These are phyloP conservation scores for Quercus engelmannii DNA, from an alignment of 306 rosid genomes.

Conservation along the genomic window DNA sequence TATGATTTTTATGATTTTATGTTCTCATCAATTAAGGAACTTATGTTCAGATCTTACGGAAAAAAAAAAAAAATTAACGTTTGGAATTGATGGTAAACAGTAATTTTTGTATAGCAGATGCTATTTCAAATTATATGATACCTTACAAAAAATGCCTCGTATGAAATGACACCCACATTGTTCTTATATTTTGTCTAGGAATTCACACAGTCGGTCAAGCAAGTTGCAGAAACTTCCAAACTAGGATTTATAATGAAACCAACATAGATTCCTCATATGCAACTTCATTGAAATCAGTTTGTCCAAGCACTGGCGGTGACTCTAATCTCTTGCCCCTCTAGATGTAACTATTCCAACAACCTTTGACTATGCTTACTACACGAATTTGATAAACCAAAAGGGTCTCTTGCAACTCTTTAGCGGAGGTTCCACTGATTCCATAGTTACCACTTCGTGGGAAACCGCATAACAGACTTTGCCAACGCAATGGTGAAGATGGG, in stretches of 20 bases:
- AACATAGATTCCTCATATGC: slow-evolving; percentile 51
- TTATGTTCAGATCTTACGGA: no score
- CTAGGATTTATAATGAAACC: slow-evolving; percentile 50
- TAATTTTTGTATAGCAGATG: no score
- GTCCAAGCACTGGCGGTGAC: slow-evolving; percentile 51
- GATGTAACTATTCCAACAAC: slow-evolving; percentile 31
- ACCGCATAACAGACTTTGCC: slow-evolving; percentile 45
- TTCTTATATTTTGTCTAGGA: slow-evolving; percentile 27
- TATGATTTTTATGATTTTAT: no score
- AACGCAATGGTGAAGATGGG: slow-evolving; percentile 65
- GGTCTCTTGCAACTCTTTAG: slow-evolving; percentile 49
- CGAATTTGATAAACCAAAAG: slow-evolving; percentile 36
- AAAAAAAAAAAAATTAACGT: no score
- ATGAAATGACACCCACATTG: no score
- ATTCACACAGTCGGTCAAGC: slow-evolving; percentile 61
- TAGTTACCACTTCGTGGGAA: slow-evolving; percentile 30
- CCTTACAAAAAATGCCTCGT: no score
- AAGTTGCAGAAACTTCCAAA: slow-evolving; percentile 31
- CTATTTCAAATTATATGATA: no score
- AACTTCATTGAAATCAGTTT: slow-evolving; percentile 23
- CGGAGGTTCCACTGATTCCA: slow-evolving; percentile 48
- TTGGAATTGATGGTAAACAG: no score
- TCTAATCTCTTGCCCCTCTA: slow-evolving; percentile 36
- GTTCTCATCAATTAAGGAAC: no score
- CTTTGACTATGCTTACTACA: slow-evolving; percentile 58